Base-by-base conservation (phyloP, 169 alveolate genomes). In the Plasmodium inui region DNA sequence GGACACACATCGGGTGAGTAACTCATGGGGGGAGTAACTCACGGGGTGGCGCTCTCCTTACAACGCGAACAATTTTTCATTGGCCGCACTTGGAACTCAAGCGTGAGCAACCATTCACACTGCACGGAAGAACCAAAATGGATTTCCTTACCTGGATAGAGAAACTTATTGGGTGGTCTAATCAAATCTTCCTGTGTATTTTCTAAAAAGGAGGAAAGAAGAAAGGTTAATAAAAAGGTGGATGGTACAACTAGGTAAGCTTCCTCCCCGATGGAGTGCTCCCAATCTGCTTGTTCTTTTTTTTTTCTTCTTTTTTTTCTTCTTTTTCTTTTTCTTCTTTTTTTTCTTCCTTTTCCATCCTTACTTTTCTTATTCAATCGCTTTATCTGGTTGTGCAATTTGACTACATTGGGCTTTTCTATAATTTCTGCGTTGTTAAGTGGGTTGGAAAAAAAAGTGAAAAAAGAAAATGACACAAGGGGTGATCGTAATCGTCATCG, bases 81-180 rank as follows among this genome's bases (percentile, higher is more conserved):
- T 41, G 50, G 50, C 3, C 9, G n/a, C 55, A 44, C 55, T 44
- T 44, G n/a, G n/a, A 44, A 10, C 9, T 44, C n/a, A 6, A 37
- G 55, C 55, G 55, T 0, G 55, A 4, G n/a, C n/a, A 44, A 44
- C 55, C 17, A 73, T 32, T 17, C 39, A 73, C 28, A 73, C 39
- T 10, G 3, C 32, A 10, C 28, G 12, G 17, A 74, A 30, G 22
- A 74, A 74, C 55, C 61, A 74, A 74, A 74, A 39, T 30, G 28
- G 55, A 30, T 34, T 1, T 32, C 19, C 50, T 32, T 95, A 96
- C 97, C 97, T 95, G 97, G 97, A 71, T 96, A 83, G 44, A 96
- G 76, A 50, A 96, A 96, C 83, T 89, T 96, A 67, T 96, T 96
- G 32, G 96, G 96, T 71, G 95, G 95, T 67, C 50, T 76, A 73